phyloP scores from a whole-genome alignment of 2,329 filamentous ascomycete species.

The Aspergillus phoenicis region DNA sequence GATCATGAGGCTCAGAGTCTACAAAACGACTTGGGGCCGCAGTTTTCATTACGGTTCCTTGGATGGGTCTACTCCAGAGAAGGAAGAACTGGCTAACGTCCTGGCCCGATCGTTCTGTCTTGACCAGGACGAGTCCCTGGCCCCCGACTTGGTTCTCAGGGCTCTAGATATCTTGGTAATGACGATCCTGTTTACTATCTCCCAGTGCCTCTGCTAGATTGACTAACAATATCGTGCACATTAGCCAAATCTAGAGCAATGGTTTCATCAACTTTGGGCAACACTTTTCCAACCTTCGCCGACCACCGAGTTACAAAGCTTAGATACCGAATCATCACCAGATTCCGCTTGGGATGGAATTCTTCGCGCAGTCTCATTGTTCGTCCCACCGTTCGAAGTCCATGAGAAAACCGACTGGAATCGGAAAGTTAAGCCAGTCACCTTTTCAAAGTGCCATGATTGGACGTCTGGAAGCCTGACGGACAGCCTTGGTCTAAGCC shows the following conservation, averaged over 20 bases:
- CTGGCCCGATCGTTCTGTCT: background rate
- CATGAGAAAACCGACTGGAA: background rate
- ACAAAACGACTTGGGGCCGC: background rate
- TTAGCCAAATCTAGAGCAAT: constrained; percentile 7
- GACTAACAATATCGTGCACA: background rate
- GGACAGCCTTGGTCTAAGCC: background rate
- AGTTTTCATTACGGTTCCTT: background rate
- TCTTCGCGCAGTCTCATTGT: constrained; percentile 1
- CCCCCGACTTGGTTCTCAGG: background rate
- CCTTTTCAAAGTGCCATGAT: background rate
- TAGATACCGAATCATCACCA: background rate
- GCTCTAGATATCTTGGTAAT: constrained; percentile 3
- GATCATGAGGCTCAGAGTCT: background rate
- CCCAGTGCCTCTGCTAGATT: background rate
- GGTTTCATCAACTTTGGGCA: constrained; percentile 5
- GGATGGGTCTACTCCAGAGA: background rate
- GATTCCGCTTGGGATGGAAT: background rate
- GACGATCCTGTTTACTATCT: background rate
- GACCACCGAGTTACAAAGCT: background rate
- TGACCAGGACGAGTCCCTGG: background rate
- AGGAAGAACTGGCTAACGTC: background rate
- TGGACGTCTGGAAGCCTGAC: background rate
- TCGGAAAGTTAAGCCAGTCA: background rate
- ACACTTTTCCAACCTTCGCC: background rate
- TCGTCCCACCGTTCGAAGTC: background rate